Conservation (phyloP, 1,284 basidiomycete species). For the Ceratorhiza oryzae-sativae region DNA sequence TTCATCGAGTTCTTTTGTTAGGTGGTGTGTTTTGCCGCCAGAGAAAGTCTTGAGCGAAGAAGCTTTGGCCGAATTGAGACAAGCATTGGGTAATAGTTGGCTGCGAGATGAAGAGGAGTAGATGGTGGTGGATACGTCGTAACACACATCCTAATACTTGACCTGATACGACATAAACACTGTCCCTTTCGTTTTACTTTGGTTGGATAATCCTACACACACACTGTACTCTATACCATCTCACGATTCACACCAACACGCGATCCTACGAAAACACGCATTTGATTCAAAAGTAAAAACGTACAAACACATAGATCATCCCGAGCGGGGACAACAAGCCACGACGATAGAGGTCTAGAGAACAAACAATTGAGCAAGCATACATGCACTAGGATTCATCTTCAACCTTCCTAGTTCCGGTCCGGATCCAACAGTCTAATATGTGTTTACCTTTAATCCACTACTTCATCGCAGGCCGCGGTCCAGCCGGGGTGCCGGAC, state of each 20-base stretch:
- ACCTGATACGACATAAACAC: too few relatives aligned
- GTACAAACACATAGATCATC: slow-evolving; percentile 1
- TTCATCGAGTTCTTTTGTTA: neutral
- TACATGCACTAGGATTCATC: neutral
- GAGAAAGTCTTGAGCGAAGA: slow-evolving; percentile 24
- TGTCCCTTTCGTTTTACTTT: too few relatives aligned
- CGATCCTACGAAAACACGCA: neutral
- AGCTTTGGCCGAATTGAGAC: slow-evolving; percentile 14
- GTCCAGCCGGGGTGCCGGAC: slow-evolving; percentile 11
- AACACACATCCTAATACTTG: too few relatives aligned
- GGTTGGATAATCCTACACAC: too few relatives aligned
- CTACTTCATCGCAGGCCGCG: slow-evolving; percentile 4
- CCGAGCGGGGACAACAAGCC: neutral
- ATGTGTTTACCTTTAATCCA: neutral
- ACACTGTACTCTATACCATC: too few relatives aligned
- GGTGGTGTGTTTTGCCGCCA: slow-evolving; percentile 27
- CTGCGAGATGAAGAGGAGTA: slow-evolving; percentile 16
- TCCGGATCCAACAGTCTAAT: neutral
- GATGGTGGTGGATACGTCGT: neutral
- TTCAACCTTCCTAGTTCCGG: neutral
- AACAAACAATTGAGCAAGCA: slow-evolving; percentile 1
- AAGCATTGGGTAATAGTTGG: slow-evolving; percentile 14
- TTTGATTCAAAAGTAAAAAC: neutral
- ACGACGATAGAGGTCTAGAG: neutral
- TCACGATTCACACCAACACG: too few relatives aligned